Percentiles rank a stretch among this genome's conserved stretches.
phyloP scores from a whole-genome alignment of 345 rosid genomes.

The Populus deltoides region DNA sequence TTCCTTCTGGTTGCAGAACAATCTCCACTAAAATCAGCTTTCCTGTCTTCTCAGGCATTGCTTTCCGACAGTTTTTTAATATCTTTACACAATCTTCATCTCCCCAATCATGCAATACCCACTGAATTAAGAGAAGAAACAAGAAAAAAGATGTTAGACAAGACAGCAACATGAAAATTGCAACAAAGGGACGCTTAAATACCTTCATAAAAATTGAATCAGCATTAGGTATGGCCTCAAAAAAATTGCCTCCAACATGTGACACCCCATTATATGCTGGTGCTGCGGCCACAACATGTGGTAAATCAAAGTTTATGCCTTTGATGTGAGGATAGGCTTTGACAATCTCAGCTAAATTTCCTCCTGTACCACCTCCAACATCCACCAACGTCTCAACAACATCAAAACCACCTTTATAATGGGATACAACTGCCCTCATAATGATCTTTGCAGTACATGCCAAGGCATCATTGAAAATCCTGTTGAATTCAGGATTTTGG shows the following conservation, averaged over 20 bases:
- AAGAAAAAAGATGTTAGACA: not conserved
- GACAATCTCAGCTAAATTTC: conserved; percentile 19
- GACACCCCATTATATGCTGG: conserved; percentile 22
- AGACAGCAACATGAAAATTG: too few species aligned
- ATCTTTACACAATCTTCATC: conserved; percentile 29
- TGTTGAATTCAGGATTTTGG: conserved; percentile 18
- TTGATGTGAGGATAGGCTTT: conserved; percentile 31
- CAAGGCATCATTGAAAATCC: conserved; percentile 28
- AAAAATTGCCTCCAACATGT: conserved; percentile 25
- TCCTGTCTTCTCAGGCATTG: not conserved
- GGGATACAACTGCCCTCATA: conserved; percentile 8
- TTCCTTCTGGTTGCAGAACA: conserved; percentile 8
- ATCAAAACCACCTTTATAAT: conserved; percentile 26
- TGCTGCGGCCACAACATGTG: conserved; percentile 36
- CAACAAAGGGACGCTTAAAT: too few species aligned
- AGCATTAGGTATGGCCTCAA: too few species aligned
- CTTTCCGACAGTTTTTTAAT: conserved; percentile 25
- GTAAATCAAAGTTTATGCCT: conserved; percentile 41
- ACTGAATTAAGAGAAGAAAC: conserved; percentile 5
- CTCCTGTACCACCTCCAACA: conserved; percentile 42
- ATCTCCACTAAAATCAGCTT: conserved; percentile 14
- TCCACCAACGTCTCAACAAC: conserved; percentile 25
- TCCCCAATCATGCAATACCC: conserved; percentile 33
- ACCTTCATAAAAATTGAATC: too few species aligned
- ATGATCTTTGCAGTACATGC: conserved; percentile 22